Evolutionary conservation across 495 filamentous ascomycete species (phyloP).

Genomic region (Sordaria brevicollis): DNA sequence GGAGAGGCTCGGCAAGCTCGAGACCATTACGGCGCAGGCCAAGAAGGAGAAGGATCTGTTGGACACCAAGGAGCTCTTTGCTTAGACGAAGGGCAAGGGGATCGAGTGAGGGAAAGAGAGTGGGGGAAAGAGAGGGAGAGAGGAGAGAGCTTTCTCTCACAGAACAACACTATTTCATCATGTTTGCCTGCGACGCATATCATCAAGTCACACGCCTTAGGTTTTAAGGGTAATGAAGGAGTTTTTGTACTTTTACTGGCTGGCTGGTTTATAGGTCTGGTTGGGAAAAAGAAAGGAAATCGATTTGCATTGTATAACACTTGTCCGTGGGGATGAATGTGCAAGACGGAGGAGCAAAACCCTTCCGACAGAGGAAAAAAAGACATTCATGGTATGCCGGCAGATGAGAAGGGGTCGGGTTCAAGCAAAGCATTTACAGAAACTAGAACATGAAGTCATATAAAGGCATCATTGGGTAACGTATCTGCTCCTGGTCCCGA

Average conservation of each 20-base stretch:
- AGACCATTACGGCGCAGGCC: conserved; percentile 55
- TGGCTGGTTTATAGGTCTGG: neutral
- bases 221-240: neutral
- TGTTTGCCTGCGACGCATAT: neutral
- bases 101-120: neutral
- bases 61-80: conserved; percentile 75
- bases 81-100: conserved; percentile 33
- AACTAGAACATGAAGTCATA: neutral
- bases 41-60: conserved; percentile 54
- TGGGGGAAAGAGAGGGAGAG: no score
- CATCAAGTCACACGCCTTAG: neutral
- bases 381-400: neutral
- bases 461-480: neutral
- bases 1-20: conserved; percentile 62
- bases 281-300: neutral
- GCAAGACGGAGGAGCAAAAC: neutral
- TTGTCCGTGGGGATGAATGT: neutral
- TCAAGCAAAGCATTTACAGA: neutral
- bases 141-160: neutral
- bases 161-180: neutral
- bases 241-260: neutral
- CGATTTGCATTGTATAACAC: neutral
- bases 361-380: neutral
- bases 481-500: neutral
- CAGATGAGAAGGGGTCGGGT: neutral